Conservation (phyloP, 176 grass and related monocot species). For the Lolium perenne region DNA sequence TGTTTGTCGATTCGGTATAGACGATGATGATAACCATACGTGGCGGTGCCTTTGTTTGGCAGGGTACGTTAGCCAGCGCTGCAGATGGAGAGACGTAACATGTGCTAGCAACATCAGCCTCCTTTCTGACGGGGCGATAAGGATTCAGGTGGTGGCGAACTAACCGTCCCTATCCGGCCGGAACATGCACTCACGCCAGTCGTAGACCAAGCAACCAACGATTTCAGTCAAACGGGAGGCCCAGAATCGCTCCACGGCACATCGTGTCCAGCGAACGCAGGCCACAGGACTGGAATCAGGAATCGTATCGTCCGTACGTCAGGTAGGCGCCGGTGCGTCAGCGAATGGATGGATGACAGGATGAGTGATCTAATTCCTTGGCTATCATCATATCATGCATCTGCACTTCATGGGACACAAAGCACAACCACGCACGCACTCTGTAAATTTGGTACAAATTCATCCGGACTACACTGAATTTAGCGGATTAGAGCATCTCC, state of each 20-base stretch:
- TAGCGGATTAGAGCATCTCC: too few relatives aligned
- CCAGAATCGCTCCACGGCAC: constrained; percentile 15
- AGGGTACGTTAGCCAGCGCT: neutral
- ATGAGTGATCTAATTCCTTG: too few relatives aligned
- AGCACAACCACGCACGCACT: too few relatives aligned
- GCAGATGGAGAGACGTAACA: neutral
- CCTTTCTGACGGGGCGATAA: neutral
- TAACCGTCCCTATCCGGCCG: neutral
- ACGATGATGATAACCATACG: neutral
- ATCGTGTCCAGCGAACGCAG: neutral
- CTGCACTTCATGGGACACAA: too few relatives aligned
- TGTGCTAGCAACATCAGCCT: neutral
- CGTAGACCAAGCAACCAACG: neutral
- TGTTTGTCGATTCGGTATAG: neutral
- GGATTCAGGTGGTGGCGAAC: neutral
- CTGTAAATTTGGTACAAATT: too few relatives aligned
- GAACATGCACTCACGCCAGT: neutral
- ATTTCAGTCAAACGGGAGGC: neutral
- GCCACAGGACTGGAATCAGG: constrained; percentile 28
- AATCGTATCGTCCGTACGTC: neutral
- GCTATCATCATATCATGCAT: too few relatives aligned
- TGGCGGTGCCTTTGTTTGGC: too few relatives aligned
- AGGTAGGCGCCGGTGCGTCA: neutral
- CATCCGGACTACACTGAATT: too few relatives aligned
- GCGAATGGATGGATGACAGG: too few relatives aligned